These are phyloP conservation scores for Auxenochlorella pyrenoidosa DNA, from an alignment of 139 green algal genomes.

Conservation along the genomic window DNA sequence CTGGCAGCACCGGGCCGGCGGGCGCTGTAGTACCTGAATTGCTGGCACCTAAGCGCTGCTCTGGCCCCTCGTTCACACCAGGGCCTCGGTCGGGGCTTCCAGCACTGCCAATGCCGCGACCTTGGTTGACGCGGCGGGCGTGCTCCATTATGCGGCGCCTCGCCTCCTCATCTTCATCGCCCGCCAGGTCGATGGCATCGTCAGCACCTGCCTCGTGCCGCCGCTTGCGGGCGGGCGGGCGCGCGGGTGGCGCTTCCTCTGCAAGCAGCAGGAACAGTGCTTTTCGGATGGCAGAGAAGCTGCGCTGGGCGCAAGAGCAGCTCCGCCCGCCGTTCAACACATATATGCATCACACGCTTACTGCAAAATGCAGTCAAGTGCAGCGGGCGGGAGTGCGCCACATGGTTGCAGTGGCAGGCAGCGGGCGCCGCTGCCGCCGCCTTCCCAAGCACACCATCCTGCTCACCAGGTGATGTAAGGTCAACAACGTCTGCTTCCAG, in stretches of 20 bases:
- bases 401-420: no score
- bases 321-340: no score
- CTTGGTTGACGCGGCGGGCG: slow-evolving; percentile 22
- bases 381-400: no score
- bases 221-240: neutral
- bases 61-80: neutral
- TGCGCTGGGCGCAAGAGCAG: no score
- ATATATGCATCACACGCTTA: no score
- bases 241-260: neutral
- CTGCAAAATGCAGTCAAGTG: no score
- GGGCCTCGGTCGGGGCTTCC: neutral
- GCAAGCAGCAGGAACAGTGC: neutral
- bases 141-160: slow-evolving; percentile 52
- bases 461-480: no score
- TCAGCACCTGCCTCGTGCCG: neutral
- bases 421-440: no score
- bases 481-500: no score
- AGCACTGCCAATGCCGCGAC: neutral
- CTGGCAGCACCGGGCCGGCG: neutral
- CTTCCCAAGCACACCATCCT: no score
- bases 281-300: no score
- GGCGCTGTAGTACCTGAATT: neutral
- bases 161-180: neutral
- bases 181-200: neutral
- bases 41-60: neutral